Evolutionary conservation across 805 yeast species (phyloP), one percentile per base, ranked within the genome.

Genomic region (Schizosaccharomyces pombe): DNA sequence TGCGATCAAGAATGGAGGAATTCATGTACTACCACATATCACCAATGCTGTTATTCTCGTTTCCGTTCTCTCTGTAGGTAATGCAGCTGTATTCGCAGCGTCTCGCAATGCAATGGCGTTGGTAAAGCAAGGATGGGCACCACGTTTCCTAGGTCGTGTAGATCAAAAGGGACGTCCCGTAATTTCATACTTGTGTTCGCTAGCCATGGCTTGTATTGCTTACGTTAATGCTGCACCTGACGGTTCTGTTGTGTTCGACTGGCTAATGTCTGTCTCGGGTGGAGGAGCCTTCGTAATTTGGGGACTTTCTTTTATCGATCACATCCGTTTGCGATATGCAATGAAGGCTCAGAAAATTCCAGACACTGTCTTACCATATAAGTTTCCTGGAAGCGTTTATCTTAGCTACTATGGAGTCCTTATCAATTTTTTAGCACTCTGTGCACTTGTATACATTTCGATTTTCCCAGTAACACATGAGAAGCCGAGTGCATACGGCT

Each of bases 51-150:
- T 84, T 31, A 72, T 85, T 55, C 71, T 85, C 55, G 71, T 84
- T 4, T 75, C 91, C 1, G 82, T 87, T 0, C 80, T 84, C 59
- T 79, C 86, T 34, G 86, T 94, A 1, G 94, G 94, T 54, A 84
- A 84, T 64, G 81, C 89, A 1, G 81, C 78, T 63, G 75, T 82
- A 34, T 83, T 76, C 62, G 78, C 85, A 57, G 79, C 89, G 0
- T 75, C 85, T 5, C 67, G 77, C 62, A 57, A 53, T 31, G 53
- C 74, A 82, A 79, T 78, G 63, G 85, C 85, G 1, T 68, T 83
- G 65, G 82, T 91, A 0, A 65, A 75, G 31, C 77, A 75, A 60
- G 86, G 89, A 0, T 75, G 76, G 57, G 89, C 91, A 1, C 94
- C 94, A 9, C 68, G 68, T 39, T 59, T 82, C 47, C 82, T 85